Base-by-base conservation (phyloP, 306 rosid genomes). In the Clitoria ternatea region DNA sequence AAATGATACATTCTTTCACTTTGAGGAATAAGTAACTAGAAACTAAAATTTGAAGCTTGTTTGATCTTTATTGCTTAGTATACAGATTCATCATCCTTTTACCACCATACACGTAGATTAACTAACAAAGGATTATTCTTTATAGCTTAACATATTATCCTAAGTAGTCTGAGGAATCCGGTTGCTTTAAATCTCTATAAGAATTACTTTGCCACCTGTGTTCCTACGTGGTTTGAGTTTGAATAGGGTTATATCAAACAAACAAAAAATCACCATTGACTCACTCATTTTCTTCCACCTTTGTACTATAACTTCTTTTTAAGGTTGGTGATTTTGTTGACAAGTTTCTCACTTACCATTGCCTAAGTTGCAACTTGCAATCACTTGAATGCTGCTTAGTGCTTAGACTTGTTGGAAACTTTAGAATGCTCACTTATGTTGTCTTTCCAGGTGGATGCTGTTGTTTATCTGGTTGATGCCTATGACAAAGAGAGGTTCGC, bases 381-480 rank as follows among this genome's bases (percentile, higher is more conserved):
- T 57, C 50, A 15, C 12, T 33, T 4, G 50, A 7, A 17, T 77
- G 29, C 57, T 24, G 13, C 42, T 14, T 44, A 9, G 20, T 15
- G 22, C 42, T 14, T 44, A 9, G 20, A 22, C 15, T 35, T 67
- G 13, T 61, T 13, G 20, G 4, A 15, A 11, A 24, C 70, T 66
- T 69, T 12, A 39, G 66, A 68, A 45, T 54, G 73, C 49, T 77
- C 61, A 81, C 19, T 7, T 22, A 6, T 55, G 45, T 32, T 55
- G 57, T 56, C 5, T 78, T 26, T 75, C 13, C 71, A 90, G 93
- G 96, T 90, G 66, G 96, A 90, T 77, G 93, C 91, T 36, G 93
- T 90, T 17, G 88, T 90, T 22, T 87, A 87, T 83, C 79, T 90
- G 23, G 96, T 90, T 2, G 96, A 90, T 20, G 94, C 96, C 26